Evolutionary conservation across 1,139 yeast species (phyloP).

Genomic region (Scheffersomyces lignicola): DNA sequence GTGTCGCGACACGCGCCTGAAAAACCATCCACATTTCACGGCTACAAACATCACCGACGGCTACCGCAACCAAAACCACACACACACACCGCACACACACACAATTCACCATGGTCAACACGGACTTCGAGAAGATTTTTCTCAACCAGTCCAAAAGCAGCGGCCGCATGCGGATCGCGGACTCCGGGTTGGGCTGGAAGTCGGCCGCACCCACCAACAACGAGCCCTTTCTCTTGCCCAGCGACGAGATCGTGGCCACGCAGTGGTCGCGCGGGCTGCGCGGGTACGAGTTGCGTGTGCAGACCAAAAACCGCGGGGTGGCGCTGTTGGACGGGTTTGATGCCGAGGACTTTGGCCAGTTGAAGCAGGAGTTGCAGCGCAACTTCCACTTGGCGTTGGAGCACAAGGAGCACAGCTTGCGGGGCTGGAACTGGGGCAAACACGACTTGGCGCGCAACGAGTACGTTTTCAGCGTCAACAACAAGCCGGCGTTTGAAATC

Average conservation of each 20-base stretch:
- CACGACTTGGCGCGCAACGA: conserved; percentile 92
- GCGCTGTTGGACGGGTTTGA: conserved; percentile 91
- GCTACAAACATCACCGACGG: no score
- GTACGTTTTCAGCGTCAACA: conserved; percentile 79
- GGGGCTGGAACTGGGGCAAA: conserved; percentile 99
- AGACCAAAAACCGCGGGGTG: conserved; percentile 85
- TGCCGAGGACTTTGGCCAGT: conserved; percentile 70
- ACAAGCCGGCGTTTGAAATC: conserved; percentile 87
- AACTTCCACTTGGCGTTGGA: conserved; percentile 74
- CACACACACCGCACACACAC: no score
- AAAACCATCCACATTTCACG: no score
- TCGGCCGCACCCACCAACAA: conserved; percentile 42
- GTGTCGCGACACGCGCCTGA: no score
- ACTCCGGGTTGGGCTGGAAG: conserved; percentile 97
- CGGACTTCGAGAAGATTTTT: conserved; percentile 82
- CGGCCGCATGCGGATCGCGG: conserved; percentile 94
- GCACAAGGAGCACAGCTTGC: conserved; percentile 81
- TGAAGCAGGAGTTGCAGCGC: conserved; percentile 82
- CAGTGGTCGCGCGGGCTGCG: conserved; percentile 94
- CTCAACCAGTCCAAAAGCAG: conserved; percentile 79
- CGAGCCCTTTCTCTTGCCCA: conserved; percentile 81
- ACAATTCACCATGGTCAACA: conserved; percentile 40
- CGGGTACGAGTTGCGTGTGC: conserved; percentile 86
- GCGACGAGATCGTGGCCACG: conserved; percentile 76
- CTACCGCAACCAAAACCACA: no score